A percentile compares a stretch with the other conserved stretches of the same genome.
phyloP scores from a whole-genome alignment of 495 filamentous ascomycete species.

The Aspergillus biplanus region DNA sequence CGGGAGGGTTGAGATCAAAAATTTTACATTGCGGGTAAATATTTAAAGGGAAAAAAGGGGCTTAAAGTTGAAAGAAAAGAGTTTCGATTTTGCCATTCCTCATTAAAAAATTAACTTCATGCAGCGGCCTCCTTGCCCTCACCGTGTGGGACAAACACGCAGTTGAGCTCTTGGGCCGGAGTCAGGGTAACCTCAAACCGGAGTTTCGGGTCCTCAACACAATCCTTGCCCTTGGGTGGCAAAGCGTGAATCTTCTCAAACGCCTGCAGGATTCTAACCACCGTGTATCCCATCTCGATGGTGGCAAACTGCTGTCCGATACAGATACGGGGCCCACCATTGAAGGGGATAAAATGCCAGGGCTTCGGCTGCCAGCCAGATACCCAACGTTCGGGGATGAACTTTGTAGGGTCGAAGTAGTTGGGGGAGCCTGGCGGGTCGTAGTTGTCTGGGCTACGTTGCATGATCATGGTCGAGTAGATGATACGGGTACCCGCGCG shows the following conservation, averaged over 20 bases:
- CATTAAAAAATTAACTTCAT: background rate
- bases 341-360: conserved; percentile 71
- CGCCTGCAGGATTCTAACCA: conserved; percentile 63
- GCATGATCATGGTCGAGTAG: conserved; percentile 60
- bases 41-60: no score
- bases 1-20: no score
- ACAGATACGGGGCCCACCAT: conserved; percentile 64
- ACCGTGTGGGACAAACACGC: conserved; percentile 45
- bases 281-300: conserved; percentile 63
- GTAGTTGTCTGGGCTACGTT: conserved; percentile 57
- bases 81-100: background rate
- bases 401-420: conserved; percentile 53
- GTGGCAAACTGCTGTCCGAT: conserved; percentile 67
- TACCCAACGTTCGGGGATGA: conserved; percentile 77
- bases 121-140: conserved; percentile 14
- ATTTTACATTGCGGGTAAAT: no score
- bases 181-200: conserved; percentile 46
- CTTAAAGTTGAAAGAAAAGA: no score
- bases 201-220: conserved; percentile 42
- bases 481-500: conserved; percentile 43
- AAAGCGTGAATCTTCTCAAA: conserved; percentile 55
- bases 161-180: conserved; percentile 46
- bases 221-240: conserved; percentile 36
- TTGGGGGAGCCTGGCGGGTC: conserved; percentile 48
- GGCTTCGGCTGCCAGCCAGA: conserved; percentile 64